A percentile compares a stretch with the other conserved stretches of the same genome.
Conservation (phyloP, 805 yeast species). For the Kuraishia floccosa region DNA sequence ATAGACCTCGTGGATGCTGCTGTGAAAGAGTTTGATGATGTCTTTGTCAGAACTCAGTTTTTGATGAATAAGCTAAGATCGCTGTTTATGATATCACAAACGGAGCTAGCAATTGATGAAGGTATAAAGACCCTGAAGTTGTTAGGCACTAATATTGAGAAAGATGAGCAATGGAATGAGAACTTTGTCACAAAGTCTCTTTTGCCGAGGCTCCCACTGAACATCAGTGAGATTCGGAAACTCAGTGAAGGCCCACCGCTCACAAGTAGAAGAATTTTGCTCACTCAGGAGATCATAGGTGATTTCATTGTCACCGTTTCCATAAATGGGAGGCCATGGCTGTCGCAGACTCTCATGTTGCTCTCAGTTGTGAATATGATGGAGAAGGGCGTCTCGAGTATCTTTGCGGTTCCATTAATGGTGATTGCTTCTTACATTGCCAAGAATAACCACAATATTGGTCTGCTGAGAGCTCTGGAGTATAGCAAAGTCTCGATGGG, state of each 20-base stretch:
- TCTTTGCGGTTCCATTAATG: conserved; percentile 26
- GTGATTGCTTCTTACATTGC: conserved; percentile 24
- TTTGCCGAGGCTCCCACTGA: conserved; percentile 22
- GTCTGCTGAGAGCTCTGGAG: conserved; percentile 27
- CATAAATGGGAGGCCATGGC: conserved; percentile 12
- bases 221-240: conserved; percentile 24
- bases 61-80: conserved; percentile 25
- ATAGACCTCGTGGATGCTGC: conserved; percentile 22
- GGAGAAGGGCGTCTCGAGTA: conserved; percentile 26
- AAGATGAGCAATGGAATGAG: conserved; percentile 14
- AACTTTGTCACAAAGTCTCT: conserved; percentile 10
- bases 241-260: conserved; percentile 13
- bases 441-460: conserved; percentile 15
- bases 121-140: conserved; percentile 23
- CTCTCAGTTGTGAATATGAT: conserved; percentile 22
- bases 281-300: conserved; percentile 28
- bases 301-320: conserved; percentile 25
- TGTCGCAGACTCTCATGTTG: conserved; percentile 20
- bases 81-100: conserved; percentile 17
- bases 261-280: conserved; percentile 15
- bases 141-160: conserved; percentile 21
- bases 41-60: conserved; percentile 22
- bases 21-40: conserved; percentile 15
- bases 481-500: conserved; percentile 26
- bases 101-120: conserved; percentile 20